Percentiles rank a stretch among this genome's conserved stretches.
Conservation (phyloP, 495 filamentous ascomycete genomes). For the Lophium mytilinum region DNA sequence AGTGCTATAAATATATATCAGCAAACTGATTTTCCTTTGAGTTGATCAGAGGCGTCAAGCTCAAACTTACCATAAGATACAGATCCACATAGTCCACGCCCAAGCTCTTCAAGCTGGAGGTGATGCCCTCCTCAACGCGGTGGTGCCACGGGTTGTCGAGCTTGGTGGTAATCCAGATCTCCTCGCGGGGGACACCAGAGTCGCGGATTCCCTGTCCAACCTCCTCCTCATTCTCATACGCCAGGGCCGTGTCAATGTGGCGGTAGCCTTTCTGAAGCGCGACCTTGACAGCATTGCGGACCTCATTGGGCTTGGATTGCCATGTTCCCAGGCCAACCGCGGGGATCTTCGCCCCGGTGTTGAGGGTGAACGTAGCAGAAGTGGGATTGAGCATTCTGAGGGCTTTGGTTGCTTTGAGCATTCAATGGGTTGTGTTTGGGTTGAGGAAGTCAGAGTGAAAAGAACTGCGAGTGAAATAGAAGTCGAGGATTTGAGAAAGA, state of each 20-base stretch:
- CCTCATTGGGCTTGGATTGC: constrained; percentile 58
- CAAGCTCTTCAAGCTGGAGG: constrained; percentile 59
- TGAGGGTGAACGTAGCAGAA: constrained; percentile 56
- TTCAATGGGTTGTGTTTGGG: neutral
- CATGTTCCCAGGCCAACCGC: constrained; percentile 78
- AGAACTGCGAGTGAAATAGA: too few relatives aligned
- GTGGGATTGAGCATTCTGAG: constrained; percentile 19
- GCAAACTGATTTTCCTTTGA: too few relatives aligned
- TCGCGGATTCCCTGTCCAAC: constrained; percentile 73
- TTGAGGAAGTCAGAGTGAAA: too few relatives aligned
- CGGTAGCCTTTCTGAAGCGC: constrained; percentile 67
- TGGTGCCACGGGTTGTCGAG: constrained; percentile 78
- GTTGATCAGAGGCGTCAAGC: too few relatives aligned
- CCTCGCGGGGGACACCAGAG: constrained; percentile 67
- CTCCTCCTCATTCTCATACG: constrained; percentile 78
- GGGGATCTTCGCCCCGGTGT: constrained; percentile 72
- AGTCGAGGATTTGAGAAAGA: neutral
- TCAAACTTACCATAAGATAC: constrained; percentile 51
- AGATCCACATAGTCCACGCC: constrained; percentile 73
- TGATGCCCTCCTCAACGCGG: constrained; percentile 59
- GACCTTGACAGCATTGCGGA: constrained; percentile 64
- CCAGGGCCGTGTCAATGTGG: constrained; percentile 67
- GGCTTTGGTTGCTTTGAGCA: constrained; percentile 12
- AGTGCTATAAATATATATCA: constrained; percentile 43
- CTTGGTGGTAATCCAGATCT: constrained; percentile 87